phyloP scores from a whole-genome alignment of 2,329 filamentous ascomycete species.

The Penicillium sp. region DNA sequence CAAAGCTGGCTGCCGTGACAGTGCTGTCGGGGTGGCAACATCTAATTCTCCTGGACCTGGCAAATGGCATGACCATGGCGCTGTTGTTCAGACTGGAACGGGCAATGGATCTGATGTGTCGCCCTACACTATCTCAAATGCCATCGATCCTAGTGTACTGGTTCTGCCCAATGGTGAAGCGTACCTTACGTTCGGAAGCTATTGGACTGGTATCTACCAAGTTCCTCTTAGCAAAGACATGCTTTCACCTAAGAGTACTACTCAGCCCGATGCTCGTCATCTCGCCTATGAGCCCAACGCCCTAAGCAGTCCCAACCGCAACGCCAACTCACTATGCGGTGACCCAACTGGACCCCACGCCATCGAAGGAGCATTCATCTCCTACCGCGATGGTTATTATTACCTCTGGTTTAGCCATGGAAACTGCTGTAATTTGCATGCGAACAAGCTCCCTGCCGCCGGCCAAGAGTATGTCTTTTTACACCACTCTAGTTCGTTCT shows the following conservation, averaged over 20 bases:
- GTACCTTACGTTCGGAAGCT: slow-evolving; percentile 65
- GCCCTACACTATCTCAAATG: slow-evolving; percentile 53
- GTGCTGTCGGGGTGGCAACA: slow-evolving; percentile 62
- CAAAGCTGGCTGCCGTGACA: slow-evolving; percentile 61
- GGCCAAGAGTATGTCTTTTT: slow-evolving; percentile 51
- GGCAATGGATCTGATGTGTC: slow-evolving; percentile 26
- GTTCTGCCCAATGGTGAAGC: slow-evolving; percentile 37
- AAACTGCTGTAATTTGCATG: slow-evolving; percentile 31
- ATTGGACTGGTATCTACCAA: slow-evolving; percentile 67
- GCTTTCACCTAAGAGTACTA: slow-evolving; percentile 21
- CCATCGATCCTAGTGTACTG: slow-evolving; percentile 61
- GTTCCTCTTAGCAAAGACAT: slow-evolving; percentile 47
- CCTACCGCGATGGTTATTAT: slow-evolving; percentile 30
- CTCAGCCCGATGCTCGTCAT: slow-evolving; percentile 28
- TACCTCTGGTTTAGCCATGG: slow-evolving; percentile 40
- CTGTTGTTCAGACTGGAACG: slow-evolving; percentile 34
- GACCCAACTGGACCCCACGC: slow-evolving; percentile 33
- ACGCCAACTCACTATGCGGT: slow-evolving; percentile 28
- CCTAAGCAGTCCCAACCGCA: slow-evolving; percentile 17
- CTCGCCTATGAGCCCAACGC: slow-evolving; percentile 30
- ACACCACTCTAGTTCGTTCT: not conserved
- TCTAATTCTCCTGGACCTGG: slow-evolving; percentile 39
- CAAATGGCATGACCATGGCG: slow-evolving; percentile 38
- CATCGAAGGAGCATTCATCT: slow-evolving; percentile 34
- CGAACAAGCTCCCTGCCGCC: slow-evolving; percentile 43